Evolutionary conservation across 208 protist genomes (phyloP).

Genomic region (Leishmania tarentolae): DNA sequence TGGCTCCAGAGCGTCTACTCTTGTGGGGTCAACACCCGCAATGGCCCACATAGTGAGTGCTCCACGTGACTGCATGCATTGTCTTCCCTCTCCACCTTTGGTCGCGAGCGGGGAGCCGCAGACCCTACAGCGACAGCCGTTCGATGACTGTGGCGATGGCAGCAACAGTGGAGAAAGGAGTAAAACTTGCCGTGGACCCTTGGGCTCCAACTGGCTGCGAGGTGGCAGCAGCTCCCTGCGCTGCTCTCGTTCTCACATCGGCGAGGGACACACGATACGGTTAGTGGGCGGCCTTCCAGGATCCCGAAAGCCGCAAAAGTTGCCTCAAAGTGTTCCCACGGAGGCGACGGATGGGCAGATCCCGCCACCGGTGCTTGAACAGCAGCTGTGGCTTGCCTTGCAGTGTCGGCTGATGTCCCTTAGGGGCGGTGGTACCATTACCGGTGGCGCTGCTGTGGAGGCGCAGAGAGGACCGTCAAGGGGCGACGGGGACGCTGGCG

Average conservation of each 20-base stretch:
- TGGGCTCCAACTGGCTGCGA: background rate
- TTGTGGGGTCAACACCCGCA: too few species aligned
- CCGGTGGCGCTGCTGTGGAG: background rate
- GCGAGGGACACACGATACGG: conserved; percentile 9
- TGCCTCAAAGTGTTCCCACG: background rate
- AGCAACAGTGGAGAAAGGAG: background rate
- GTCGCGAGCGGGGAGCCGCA: background rate
- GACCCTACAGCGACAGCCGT: background rate
- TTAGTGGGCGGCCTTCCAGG: conserved; percentile 8
- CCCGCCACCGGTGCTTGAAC: background rate
- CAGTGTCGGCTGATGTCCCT: background rate
- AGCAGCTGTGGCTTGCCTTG: background rate
- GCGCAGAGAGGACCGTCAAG: background rate
- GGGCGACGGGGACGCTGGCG: too few species aligned
- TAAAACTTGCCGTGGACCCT: background rate
- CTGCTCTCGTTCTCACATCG: background rate
- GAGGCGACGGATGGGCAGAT: conserved; percentile 1
- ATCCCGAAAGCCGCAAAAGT: conserved; percentile 6
- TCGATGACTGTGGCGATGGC: background rate
- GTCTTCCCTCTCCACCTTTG: background rate
- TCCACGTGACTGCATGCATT: background rate
- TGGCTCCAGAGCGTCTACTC: background rate
- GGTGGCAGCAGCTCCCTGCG: background rate
- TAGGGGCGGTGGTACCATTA: background rate
- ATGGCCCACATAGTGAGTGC: background rate